phyloP scores from a whole-genome alignment of 345 rosid species.

The Salix suchowensis region DNA sequence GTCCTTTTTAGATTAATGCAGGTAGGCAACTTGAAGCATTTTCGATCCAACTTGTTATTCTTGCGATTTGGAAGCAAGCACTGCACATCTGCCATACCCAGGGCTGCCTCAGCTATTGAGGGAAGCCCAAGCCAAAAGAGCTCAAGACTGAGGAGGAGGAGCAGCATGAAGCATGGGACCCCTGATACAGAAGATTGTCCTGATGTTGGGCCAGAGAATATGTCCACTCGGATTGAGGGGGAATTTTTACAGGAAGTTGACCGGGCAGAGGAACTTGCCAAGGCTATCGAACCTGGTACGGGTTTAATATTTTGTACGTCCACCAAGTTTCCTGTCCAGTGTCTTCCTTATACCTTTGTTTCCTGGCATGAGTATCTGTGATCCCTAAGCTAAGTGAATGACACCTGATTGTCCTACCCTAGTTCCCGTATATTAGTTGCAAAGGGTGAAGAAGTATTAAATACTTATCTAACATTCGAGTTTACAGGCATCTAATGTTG shows the following conservation, averaged over 20 bases:
- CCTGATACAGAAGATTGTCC: slow-evolving; percentile 36
- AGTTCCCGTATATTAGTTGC: not conserved
- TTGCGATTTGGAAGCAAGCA: slow-evolving; percentile 96
- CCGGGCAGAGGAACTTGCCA: slow-evolving; percentile 79
- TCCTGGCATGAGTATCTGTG: not conserved
- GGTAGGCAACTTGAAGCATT: slow-evolving; percentile 69
- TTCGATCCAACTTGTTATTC: slow-evolving; percentile 85
- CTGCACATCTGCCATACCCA: slow-evolving; percentile 85
- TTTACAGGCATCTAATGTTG: not conserved
- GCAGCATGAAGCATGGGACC: slow-evolving; percentile 44
- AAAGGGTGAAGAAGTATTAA: not conserved
- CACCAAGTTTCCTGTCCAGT: not conserved
- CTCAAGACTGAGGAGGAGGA: slow-evolving; percentile 45
- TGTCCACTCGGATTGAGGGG: slow-evolving; percentile 59
- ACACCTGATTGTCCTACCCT: not conserved
- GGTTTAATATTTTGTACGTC: not conserved
- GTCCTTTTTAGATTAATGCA: slow-evolving; percentile 43
- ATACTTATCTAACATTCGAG: not conserved
- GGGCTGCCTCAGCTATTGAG: slow-evolving; percentile 83
- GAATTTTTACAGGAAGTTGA: slow-evolving; percentile 78
- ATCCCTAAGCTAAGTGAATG: not conserved
- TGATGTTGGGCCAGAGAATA: slow-evolving; percentile 40
- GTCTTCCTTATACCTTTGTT: not conserved
- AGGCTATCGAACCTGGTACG: slow-evolving; percentile 71
- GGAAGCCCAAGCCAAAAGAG: slow-evolving; percentile 65